Evolutionary conservation across 768 basidiomycete species (phyloP), one percentile per base, ranked within the genome.

Genomic region (Polyporus arcularius): DNA sequence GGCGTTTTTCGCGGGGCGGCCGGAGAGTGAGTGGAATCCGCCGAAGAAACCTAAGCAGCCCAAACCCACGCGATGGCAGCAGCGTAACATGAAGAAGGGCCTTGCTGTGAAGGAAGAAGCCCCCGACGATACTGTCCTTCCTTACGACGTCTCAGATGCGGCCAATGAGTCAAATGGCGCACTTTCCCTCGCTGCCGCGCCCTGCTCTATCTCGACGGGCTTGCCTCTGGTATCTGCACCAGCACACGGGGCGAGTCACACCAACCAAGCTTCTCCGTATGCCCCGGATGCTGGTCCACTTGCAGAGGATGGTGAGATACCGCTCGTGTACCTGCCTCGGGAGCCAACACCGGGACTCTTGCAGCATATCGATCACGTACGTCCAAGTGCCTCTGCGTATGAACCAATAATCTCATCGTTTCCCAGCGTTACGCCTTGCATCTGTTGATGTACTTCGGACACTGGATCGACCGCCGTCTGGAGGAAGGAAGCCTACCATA

Each of bases 401-500:
- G 21, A 60, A 68, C 21, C 69, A 46, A 53, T 26, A 48, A 51
- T n/a, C 49, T 49, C 47, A 41, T 6, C 7, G 16, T 15, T 18
- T 53, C 61, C 35, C 64, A 93, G 91, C 80, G 82, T 67, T 83
- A 79, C 71, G 84, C 89, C 4, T 70, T 93, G 30, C 91, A 91
- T 70, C 79, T 93, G 47, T 73, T 94, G 60, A 91, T 90, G 88
- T 92, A 92, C 71, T 92, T 92, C 71, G 80, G 85, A 16, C 83
- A 92, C 67, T 94, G 91, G 91, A 86, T 91, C 63, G 86, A 87
- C 63, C 58, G 81, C 14, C 80, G 88, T 61, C 71, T 90, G 7
- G 79, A 85, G 48, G 73, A 79, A 47, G 55, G 52, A 53, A 38
- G 48, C 26, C 67, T 64, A 4, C 73, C 72, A 6, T 74, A 78